Conservation (phyloP, 169 alveolate species). For the Cryptosporidium tyzzeri region DNA sequence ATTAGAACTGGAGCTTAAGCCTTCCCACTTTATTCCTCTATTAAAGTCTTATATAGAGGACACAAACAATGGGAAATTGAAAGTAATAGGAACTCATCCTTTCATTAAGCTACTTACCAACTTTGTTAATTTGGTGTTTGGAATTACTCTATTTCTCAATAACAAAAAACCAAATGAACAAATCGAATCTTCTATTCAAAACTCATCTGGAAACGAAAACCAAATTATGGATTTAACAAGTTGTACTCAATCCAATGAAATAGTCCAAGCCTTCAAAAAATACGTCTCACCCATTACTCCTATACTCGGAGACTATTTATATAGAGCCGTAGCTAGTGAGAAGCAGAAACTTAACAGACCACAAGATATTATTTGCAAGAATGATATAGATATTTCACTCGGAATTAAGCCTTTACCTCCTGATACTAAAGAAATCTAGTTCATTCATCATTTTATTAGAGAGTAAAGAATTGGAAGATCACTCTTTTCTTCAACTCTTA, state of each 20-base stretch:
- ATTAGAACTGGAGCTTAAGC: constrained; percentile 61
- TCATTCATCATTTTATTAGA: constrained; percentile 1
- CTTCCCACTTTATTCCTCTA: constrained; percentile 55
- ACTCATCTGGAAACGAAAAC: not conserved
- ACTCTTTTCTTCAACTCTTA: constrained; percentile 12
- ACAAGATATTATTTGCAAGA: constrained; percentile 13
- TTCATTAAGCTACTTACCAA: constrained; percentile 40
- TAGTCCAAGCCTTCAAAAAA: constrained; percentile 50
- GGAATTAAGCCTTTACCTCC: constrained; percentile 35
- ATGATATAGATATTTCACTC: constrained; percentile 51
- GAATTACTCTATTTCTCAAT: constrained; percentile 60
- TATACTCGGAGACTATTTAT: constrained; percentile 62
- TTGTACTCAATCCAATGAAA: constrained; percentile 44
- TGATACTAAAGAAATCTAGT: constrained; percentile 12
- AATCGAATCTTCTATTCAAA: not conserved
- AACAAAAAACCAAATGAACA: constrained; percentile 49
- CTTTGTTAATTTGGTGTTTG: constrained; percentile 53
- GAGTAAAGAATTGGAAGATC: constrained; percentile 50
- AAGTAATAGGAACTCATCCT: constrained; percentile 59
- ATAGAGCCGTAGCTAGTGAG: constrained; percentile 67
- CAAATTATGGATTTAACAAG: constrained; percentile 42
- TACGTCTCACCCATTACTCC: constrained; percentile 69
- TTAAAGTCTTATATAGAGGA: constrained; percentile 65
- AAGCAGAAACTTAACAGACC: constrained; percentile 20
- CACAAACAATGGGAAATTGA: constrained; percentile 35